Evolutionary conservation across 2,329 filamentous ascomycete genomes (phyloP), one percentile per base, ranked within the genome.

Genomic region (Diaporthe citrichinensis): DNA sequence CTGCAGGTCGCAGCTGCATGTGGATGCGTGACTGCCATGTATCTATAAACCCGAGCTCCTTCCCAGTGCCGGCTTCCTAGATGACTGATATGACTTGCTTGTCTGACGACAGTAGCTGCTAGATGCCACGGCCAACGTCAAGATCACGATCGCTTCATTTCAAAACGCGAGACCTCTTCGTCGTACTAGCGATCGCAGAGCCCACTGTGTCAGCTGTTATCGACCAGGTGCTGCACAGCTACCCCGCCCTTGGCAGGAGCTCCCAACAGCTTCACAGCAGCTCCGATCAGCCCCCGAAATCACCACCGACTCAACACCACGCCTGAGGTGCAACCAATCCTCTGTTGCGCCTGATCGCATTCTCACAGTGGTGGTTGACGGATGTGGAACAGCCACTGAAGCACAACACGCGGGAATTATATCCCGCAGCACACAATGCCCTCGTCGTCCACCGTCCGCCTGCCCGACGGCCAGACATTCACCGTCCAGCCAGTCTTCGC

Each of bases 401-500:
- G 58, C 34, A 3, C 7, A 3, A 25, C 36, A 25, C 58, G 58
- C 9, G 23, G 10, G 3, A 41, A 41, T 8, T 31, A 61, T 14
- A 61, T 41, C 34, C 36, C 28, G 14, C 46, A 28, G 25, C 36
- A n/a, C 61, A 58, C 28, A 6, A 76, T 75, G 75, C 59, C 31
- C 58, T 57, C 74, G 31, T 71, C 83, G 57, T 83, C 85, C 41
- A 83, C 90, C 62, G 88, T 96, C 76, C 90, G 94, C 83, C 88
- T 98, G 79, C 96, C 96, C 65, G 97, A 98, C 85, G 96, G 96
- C 81, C 95, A 97, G 85, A 93, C 89, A 78, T 90, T 97, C 81
- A 93, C 92, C 4, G 94, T 98, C 44, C 92, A 92, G 20, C 94
- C 95, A 0, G 95, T 98, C 36, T 98, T 98, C 83, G 95, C 94